Evolutionary conservation across 2,329 filamentous ascomycete species (phyloP), one percentile per base, ranked within the genome.

Genomic region (Decorospora gaudefroyi): DNA sequence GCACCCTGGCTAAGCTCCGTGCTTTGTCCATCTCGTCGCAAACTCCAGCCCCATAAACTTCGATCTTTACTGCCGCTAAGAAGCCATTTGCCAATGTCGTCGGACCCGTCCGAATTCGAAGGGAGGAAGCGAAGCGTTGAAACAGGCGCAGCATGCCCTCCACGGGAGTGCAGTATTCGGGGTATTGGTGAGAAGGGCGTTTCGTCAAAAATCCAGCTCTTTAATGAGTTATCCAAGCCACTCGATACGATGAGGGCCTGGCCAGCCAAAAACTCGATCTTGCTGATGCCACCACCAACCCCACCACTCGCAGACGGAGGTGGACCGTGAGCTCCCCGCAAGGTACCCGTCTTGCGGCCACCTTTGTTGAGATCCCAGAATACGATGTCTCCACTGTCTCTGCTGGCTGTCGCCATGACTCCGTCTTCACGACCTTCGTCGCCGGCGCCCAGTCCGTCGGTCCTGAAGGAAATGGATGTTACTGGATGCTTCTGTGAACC

Each of bases 141-240:
- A 40, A 97, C 84, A 0, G 91, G 86, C 2, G 87, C 90, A 7
- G 91, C 89, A 68, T 99, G 93, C 2, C 93, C 93, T 56, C 88
- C 90, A 55, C 93, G 82, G 3, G 83, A 82, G 70, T 99, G 93
- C 19, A 99, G 75, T 17, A 90, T 86, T 12, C 92, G 83, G 2
- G 93, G 93, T 8, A 91, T 79, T 0, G 91, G 85, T 0, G 88
- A 93, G 67, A 96, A 96, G 0, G 92, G 91, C 0, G 85, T 86
- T 68, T 95, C 86, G 62, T 97, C 92, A 59, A 96, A 96, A 49
- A 97, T 93, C 92, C 92, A 96, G 4, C 90, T 91, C 68, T 92
- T 95, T 46, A 99, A 75, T 7, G 91, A 89, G 71, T 99, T 99
- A 69, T 99, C 93, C 33, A 88, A 78, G 4, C 93, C 95, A 53